phyloP scores from a whole-genome alignment of 2,329 filamentous ascomycete species.

The Ophiobolus disseminans region DNA sequence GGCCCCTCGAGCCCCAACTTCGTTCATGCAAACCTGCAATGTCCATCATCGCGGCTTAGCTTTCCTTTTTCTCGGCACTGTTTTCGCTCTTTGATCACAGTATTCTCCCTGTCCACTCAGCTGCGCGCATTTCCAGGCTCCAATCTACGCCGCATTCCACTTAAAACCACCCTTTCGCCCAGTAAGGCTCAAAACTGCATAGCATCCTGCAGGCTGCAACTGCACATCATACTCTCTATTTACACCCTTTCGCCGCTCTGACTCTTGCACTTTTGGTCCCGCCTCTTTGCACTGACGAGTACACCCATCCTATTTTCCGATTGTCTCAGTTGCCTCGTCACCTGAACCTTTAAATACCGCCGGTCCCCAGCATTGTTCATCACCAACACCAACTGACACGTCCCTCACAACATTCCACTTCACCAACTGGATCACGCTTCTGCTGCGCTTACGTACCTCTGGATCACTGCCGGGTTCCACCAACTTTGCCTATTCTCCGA shows the following conservation, averaged over 20 bases:
- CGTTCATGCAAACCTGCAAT: constrained; percentile 31
- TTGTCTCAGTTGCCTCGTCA: constrained; percentile 39
- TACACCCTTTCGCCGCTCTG: constrained; percentile 29
- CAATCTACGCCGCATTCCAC: constrained; percentile 35
- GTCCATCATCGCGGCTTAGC: constrained; percentile 32
- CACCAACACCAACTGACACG: background rate
- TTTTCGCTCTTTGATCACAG: constrained; percentile 20
- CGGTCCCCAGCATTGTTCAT: constrained; percentile 8
- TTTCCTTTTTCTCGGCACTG: constrained; percentile 19
- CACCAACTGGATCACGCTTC: constrained; percentile 3
- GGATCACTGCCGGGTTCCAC: constrained; percentile 11
- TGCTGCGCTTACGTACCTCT: constrained; percentile 1
- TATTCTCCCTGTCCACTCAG: constrained; percentile 24
- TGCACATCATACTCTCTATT: constrained; percentile 35
- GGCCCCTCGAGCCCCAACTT: constrained; percentile 33
- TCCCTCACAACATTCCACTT: background rate
- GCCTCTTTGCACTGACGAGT: constrained; percentile 21
- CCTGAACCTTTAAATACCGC: constrained; percentile 24
- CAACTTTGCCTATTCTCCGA: constrained; percentile 27
- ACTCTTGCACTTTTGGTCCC: constrained; percentile 27
- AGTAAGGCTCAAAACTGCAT: constrained; percentile 32
- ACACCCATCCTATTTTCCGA: constrained; percentile 23
- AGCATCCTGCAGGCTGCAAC: constrained; percentile 31
- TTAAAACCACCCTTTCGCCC: constrained; percentile 34
- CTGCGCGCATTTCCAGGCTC: constrained; percentile 42